A percentile compares a stretch with the other conserved stretches of the same genome.
Conservation (phyloP, 345 rosid species). For the Ceriops zippeliana region DNA sequence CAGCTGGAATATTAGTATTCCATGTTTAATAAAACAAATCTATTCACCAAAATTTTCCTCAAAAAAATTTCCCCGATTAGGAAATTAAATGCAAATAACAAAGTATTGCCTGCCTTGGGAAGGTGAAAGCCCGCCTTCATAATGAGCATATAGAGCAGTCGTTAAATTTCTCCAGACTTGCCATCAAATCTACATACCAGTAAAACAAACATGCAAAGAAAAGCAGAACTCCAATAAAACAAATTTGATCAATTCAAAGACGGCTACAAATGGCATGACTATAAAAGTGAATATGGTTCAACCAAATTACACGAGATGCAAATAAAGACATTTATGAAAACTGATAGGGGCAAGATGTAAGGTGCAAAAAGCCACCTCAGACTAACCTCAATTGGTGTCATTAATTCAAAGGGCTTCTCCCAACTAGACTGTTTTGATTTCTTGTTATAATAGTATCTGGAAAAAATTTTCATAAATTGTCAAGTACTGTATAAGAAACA, state of each 20-base stretch:
- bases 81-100: slow-evolving; percentile 29
- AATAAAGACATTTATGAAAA: slow-evolving; percentile 9
- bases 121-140: slow-evolving; percentile 47
- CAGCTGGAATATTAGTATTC: neutral
- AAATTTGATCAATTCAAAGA: slow-evolving; percentile 24
- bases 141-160: slow-evolving; percentile 40
- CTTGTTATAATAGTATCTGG: slow-evolving; percentile 93
- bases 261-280: slow-evolving; percentile 6
- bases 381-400: slow-evolving; percentile 96
- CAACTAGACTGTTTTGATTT: slow-evolving; percentile 91
- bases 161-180: slow-evolving; percentile 46
- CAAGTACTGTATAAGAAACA: neutral
- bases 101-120: slow-evolving; percentile 42
- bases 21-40: slow-evolving; percentile 1
- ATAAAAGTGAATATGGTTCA: neutral
- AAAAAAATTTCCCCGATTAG: slow-evolving; percentile 16
- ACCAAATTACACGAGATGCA: slow-evolving; percentile 6
- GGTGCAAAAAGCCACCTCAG: slow-evolving; percentile 4
- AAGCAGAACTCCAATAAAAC: slow-evolving; percentile 33
- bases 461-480: slow-evolving; percentile 11
- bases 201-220: slow-evolving; percentile 42
- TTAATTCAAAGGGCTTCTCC: slow-evolving; percentile 94
- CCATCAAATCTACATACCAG: slow-evolving; percentile 49
- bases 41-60: slow-evolving; percentile 8
- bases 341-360: slow-evolving; percentile 6